Base-by-base conservation (phyloP, 495 filamentous ascomycete species). In the Lepidopterella palustris region DNA sequence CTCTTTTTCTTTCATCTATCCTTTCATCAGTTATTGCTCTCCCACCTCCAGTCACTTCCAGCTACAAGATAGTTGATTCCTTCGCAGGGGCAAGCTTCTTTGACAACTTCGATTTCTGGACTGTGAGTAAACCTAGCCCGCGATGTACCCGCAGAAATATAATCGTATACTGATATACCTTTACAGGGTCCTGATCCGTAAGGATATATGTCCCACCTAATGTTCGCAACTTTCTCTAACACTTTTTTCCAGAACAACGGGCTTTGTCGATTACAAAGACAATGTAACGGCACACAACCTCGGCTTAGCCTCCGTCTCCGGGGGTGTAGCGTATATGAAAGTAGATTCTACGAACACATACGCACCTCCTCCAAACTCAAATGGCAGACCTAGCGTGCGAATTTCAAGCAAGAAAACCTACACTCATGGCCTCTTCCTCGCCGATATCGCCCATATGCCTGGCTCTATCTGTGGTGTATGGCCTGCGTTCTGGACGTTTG, bases 401-500 rank as follows among this genome's bases (percentile, higher is more conserved):
- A 57, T 75, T 49, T 55, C 63, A 23, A 64, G 61, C 45, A 59
- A 59, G 21, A 58, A 71, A 35, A 58, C 53, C 10, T 74, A 69
- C 56, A 71, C 57, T n/a, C 59, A 73, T 39, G 72, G 70, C 20
- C 61, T 75, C 6, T 71, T 73, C 60, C 61, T 75, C 24, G 49
- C 66, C 10, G 73, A 75, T 48, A 53, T 75, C 21, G 62, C 57
- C 23, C 73, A 75, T 49, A 72, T 74, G 70, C 73, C 73, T 6
- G 61, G 60, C 1, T 62, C 66, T 18, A 55, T 54, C 26, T 74
- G 73, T 54, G 73, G 55, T 5, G 15, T 18, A 25, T 29, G 70
- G 70, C 71, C 71, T 1, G 68, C 71, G 1, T 70, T 69, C 60
- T 95, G 90, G 88, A 86, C 82, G 2, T 75, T 85, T 13, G 88